A percentile compares a stretch with the other conserved stretches of the same genome.
These are phyloP conservation scores for Kappamyces sp. DNA, from an alignment of 192 early-diverging fungal genomes.

Conservation along the genomic window DNA sequence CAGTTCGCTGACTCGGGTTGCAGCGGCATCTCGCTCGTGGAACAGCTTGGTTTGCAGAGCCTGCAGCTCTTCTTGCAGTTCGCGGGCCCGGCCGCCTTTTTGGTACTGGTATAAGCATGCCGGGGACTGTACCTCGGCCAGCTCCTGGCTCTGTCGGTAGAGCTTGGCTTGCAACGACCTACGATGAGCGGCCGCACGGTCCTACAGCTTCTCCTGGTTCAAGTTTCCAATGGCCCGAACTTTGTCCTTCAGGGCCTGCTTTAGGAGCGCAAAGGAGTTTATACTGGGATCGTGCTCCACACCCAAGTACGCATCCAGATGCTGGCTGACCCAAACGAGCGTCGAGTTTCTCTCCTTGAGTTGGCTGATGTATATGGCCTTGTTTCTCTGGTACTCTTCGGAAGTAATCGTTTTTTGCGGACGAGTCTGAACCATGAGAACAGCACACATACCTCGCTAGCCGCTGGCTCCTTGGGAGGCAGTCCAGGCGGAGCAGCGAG, in stretches of 20 bases:
- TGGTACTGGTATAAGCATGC: background rate
- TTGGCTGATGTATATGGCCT: slow-evolving; percentile 3
- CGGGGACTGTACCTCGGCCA: background rate
- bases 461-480: too few relatives aligned
- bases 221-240: slow-evolving; percentile 2
- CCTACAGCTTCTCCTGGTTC: background rate
- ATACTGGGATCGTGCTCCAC: background rate
- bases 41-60: background rate
- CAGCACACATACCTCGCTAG: background rate
- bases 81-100: background rate
- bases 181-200: background rate
- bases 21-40: slow-evolving; percentile 2
- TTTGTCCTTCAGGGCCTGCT: slow-evolving; percentile 2
- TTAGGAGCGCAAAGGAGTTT: background rate
- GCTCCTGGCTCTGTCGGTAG: background rate
- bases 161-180: background rate
- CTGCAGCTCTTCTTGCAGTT: background rate
- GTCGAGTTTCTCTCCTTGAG: slow-evolving; percentile 12
- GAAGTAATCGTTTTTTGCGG: background rate
- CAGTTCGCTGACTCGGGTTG: slow-evolving; percentile 7
- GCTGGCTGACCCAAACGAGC: slow-evolving; percentile 11
- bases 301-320: slow-evolving; percentile 10
- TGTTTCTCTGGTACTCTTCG: slow-evolving; percentile 3
- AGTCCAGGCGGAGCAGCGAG: too few relatives aligned
- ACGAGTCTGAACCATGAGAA: background rate